Conservation (phyloP, 176 grass and related monocot genomes). For the Carex pumila region DNA sequence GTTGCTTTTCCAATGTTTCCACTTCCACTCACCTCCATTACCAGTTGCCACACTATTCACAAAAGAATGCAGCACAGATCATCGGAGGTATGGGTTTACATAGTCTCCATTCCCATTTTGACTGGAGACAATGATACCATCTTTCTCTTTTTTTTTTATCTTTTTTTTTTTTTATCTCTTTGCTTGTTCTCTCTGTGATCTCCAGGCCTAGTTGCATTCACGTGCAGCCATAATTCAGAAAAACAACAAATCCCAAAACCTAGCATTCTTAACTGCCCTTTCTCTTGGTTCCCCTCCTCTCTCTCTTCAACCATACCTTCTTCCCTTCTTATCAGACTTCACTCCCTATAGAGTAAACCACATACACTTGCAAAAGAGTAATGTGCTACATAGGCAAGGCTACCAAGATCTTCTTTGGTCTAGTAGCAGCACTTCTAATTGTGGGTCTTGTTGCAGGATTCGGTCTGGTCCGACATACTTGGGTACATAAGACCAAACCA, state of each 20-base stretch:
- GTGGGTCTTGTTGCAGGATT: constrained; percentile 55
- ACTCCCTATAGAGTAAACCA: not conserved
- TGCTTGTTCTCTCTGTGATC: constrained; percentile 11
- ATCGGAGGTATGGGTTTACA: not conserved
- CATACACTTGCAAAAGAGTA: constrained; percentile 10
- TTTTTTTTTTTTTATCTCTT: not conserved
- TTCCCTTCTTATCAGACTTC: not conserved
- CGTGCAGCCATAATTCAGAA: constrained; percentile 57
- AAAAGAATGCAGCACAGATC: not conserved
- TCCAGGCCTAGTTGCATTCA: constrained; percentile 28
- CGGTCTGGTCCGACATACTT: constrained; percentile 37
- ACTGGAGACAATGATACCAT: not conserved
- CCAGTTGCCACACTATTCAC: not conserved
- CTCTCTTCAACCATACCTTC: constrained; percentile 7
- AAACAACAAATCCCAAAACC: constrained; percentile 33
- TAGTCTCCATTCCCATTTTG: not conserved
- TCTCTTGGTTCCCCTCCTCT: not conserved
- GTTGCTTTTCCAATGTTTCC: constrained; percentile 13
- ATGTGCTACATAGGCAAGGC: constrained; percentile 91
- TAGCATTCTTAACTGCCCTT: constrained; percentile 13
- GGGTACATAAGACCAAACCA: constrained; percentile 38
- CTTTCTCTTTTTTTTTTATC: not conserved
- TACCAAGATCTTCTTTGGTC: constrained; percentile 86
- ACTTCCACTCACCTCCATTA: not conserved
- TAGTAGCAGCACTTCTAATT: constrained; percentile 39